phyloP scores from a whole-genome alignment of 257 asterid genomes.

The Solanum virginianum region DNA sequence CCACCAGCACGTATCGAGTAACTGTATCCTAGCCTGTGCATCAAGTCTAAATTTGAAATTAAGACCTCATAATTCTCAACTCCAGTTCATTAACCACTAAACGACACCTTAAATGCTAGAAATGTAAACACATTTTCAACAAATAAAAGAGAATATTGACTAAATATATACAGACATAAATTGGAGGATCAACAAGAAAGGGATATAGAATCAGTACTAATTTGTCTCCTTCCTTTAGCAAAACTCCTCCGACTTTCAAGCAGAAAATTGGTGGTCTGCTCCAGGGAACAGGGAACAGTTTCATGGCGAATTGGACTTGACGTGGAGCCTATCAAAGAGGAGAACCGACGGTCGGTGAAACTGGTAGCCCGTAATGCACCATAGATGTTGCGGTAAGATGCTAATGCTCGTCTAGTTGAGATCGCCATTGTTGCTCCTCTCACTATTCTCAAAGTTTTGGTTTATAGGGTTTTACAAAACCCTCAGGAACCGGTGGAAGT shows the following conservation, averaged over 20 bases:
- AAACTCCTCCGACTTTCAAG: constrained; percentile 41
- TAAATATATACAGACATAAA: background rate
- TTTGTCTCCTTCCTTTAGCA: constrained; percentile 63
- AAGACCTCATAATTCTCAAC: background rate
- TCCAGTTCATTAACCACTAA: background rate
- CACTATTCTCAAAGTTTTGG: background rate
- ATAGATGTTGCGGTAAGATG: constrained; percentile 18
- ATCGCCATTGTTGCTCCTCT: constrained; percentile 32
- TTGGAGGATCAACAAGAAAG: background rate
- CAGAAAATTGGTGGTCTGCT: background rate
- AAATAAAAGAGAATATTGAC: background rate
- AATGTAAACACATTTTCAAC: background rate
- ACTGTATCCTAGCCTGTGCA: too few species aligned
- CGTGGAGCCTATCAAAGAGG: constrained; percentile 13
- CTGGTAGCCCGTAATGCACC: constrained; percentile 29
- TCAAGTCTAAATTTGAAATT: background rate
- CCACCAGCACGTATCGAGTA: too few species aligned
- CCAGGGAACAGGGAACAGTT: constrained; percentile 4
- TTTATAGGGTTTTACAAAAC: constrained; percentile 11
- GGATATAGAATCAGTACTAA: constrained; percentile 14
- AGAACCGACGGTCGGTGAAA: constrained; percentile 14
- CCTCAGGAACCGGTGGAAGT: background rate
- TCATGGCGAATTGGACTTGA: constrained; percentile 14
- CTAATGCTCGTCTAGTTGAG: constrained; percentile 43
- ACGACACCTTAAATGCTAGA: background rate